Evolutionary conservation across 306 rosid species (phyloP).

Genomic region (Rubus parviflorus): DNA sequence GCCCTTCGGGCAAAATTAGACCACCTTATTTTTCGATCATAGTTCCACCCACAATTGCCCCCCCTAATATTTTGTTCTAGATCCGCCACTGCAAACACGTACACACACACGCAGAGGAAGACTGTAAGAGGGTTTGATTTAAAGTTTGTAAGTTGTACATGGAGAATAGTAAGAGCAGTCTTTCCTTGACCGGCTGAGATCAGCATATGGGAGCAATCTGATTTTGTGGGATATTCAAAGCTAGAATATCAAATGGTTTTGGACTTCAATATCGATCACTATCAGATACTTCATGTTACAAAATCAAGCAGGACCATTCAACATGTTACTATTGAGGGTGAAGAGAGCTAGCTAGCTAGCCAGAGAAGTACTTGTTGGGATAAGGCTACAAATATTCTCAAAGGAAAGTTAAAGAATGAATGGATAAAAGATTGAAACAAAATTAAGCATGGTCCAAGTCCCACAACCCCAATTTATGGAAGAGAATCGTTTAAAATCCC

Average conservation of each 20-base stretch:
- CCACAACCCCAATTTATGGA: not conserved
- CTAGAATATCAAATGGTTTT: not conserved
- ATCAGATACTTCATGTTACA: not conserved
- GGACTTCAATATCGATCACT: not conserved
- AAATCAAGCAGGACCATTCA: constrained; percentile 12
- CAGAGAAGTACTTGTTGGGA: not conserved
- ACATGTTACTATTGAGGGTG: not conserved
- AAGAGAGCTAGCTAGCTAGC: no score
- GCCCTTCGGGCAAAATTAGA: no score
- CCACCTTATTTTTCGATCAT: no score
- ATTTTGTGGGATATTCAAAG: not conserved
- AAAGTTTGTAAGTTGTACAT: not conserved
- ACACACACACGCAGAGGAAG: no score
- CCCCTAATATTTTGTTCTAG: no score
- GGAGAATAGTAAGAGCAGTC: constrained; percentile 7
- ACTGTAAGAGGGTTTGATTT: not conserved
- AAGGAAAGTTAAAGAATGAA: not conserved
- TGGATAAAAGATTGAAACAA: not conserved
- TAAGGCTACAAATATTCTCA: not conserved
- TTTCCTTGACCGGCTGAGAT: constrained; percentile 13
- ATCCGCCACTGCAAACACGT: no score
- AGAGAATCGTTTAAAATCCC: not conserved
- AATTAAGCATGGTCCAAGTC: not conserved
- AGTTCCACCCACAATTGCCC: no score
- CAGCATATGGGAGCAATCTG: not conserved